A percentile compares a stretch with the other conserved stretches of the same genome.
phyloP scores from a whole-genome alignment of 108 stramenopile species.

The Craspedostauros australis region DNA sequence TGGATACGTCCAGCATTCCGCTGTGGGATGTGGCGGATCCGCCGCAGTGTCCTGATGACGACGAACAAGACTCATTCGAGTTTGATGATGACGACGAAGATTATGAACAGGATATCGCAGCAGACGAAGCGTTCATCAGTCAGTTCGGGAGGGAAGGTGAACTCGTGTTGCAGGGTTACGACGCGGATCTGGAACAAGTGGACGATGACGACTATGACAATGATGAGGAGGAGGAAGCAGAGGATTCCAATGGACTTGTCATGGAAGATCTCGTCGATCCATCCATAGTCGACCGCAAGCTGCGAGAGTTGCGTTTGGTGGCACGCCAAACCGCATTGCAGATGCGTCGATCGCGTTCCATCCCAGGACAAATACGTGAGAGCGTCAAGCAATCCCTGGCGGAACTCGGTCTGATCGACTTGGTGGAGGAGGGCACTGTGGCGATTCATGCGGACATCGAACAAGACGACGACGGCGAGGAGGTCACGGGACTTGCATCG shows the following conservation, averaged over 20 bases:
- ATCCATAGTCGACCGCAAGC: too few species aligned
- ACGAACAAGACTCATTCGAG: background rate
- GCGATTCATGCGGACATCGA: slow-evolving; percentile 8
- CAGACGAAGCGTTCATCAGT: slow-evolving; percentile 14
- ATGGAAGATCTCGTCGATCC: too few species aligned
- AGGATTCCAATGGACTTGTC: too few species aligned
- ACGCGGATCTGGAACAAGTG: background rate
- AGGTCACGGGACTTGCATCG: too few species aligned
- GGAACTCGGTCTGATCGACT: background rate
- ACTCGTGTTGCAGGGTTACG: background rate
- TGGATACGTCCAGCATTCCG: slow-evolving; percentile 11
- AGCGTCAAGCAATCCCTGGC: slow-evolving; percentile 1
- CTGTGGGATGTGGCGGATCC: slow-evolving; percentile 18
- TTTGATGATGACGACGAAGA: background rate
- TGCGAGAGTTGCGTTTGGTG: too few species aligned
- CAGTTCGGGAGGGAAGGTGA: slow-evolving; percentile 14
- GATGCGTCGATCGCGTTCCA: too few species aligned
- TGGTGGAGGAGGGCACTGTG: slow-evolving; percentile 1
- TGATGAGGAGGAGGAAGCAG: too few species aligned
- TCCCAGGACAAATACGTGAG: too few species aligned
- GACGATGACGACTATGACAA: background rate
- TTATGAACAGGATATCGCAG: slow-evolving; percentile 12
- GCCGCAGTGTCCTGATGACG: slow-evolving; percentile 1
- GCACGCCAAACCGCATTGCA: too few species aligned
- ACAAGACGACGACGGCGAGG: too few species aligned